Evolutionary conservation across 176 grass and related monocot genomes (phyloP), one percentile per base, ranked within the genome.

Genomic region (Paspalum notatum): DNA sequence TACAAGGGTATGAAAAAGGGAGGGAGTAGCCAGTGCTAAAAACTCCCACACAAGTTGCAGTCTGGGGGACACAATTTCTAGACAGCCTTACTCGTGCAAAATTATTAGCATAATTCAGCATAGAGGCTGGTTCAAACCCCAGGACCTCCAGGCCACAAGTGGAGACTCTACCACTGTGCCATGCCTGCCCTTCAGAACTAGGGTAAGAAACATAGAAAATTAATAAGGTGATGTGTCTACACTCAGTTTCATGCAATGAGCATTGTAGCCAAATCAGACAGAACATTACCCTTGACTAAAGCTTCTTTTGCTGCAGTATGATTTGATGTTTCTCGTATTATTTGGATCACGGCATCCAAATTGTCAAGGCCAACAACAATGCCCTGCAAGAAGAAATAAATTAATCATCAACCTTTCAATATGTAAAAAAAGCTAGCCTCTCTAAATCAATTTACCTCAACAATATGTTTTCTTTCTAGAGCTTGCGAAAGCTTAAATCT

Each of bases 401-500:
- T 59, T 77, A 72, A 54, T 20, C 66, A 41, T 64, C 20, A 4
- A 51, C 49, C 46, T 9, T 51, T 50, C 51, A 69, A 69, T 68
- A 52, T 56, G n/a, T 25, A 74, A 87, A 87, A 47, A 46, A 85
- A 84, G 75, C n/a, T 57, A 71, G 65, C 26, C 49, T 6, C 61
- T 65, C 76, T 51, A 81, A 85, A 84, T 26, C 32, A 80, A 75
- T 72, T 80, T 87, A 98, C 95, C 95, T 98, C 92, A n/a, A 98
- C 82, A 20, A 98, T 98, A 85, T 98, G 95, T 42, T 93, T 93
- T 76, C 92, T 89, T 80, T 95, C 91, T 69, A 91, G 81, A 71
- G 92, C 92, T 68, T 98, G 95, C 64, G 85, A 90, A 87, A 98
- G 95, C 88, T 91, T 98, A 91, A 87, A 98, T 85, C 72, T 95